Conservation (phyloP, 164 flowering plant genomes). For the Magnolia officinalis region DNA sequence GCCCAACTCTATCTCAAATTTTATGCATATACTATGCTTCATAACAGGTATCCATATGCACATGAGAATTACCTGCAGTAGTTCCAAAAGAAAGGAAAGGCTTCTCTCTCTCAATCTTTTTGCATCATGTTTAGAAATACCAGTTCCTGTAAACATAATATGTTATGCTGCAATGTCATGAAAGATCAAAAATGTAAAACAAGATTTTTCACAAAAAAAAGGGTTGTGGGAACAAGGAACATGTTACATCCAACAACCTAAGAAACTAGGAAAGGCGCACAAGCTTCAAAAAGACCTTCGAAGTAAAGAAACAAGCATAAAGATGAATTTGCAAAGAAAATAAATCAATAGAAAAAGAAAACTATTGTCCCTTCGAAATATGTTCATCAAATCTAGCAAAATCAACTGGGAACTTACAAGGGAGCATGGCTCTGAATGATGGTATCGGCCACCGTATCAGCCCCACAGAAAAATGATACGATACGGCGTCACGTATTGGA, state of each 20-base stretch:
- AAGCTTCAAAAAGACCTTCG: not conserved
- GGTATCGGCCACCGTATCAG: too few relatives aligned
- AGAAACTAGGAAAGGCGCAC: not conserved
- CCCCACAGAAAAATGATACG: too few relatives aligned
- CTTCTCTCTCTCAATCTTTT: slow-evolving; percentile 44
- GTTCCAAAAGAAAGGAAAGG: slow-evolving; percentile 51
- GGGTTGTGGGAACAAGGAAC: not conserved
- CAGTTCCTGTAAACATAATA: slow-evolving; percentile 45
- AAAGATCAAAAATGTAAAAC: not conserved
- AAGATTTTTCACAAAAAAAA: not conserved
- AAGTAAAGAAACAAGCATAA: too few relatives aligned
- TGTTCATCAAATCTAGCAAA: too few relatives aligned
- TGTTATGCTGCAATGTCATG: not conserved
- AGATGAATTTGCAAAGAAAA: too few relatives aligned
- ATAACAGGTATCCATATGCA: not conserved
- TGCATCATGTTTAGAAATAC: slow-evolving; percentile 51
- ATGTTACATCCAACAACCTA: not conserved
- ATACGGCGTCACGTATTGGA: too few relatives aligned
- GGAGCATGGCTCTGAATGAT: too few relatives aligned
- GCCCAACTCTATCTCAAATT: too few relatives aligned
- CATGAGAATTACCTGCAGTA: slow-evolving; percentile 40
- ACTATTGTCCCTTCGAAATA: too few relatives aligned
- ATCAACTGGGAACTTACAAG: too few relatives aligned
- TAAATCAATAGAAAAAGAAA: too few relatives aligned
- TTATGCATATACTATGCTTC: too few relatives aligned